These are phyloP conservation scores for Saussurea involucrata DNA, from an alignment of 129 eudicot genomes.

Conservation along the genomic window DNA sequence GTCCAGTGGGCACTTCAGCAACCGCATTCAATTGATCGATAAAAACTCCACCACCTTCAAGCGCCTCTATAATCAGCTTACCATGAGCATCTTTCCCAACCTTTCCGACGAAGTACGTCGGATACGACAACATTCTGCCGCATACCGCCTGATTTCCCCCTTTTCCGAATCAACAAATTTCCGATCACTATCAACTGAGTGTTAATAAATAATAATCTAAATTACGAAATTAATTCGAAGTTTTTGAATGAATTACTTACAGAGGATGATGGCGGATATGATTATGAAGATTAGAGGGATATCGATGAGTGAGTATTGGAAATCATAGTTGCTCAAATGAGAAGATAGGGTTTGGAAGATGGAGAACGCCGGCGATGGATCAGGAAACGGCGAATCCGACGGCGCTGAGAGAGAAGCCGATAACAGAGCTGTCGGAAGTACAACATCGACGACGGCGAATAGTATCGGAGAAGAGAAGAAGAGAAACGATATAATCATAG, in stretches of 20 bases:
- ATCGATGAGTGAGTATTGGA: slow-evolving; percentile 71
- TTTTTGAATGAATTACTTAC: slow-evolving; percentile 39
- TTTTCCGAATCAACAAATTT: slow-evolving; percentile 40
- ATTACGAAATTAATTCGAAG: background rate
- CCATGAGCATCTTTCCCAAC: slow-evolving; percentile 86
- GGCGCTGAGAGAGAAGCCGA: slow-evolving; percentile 51
- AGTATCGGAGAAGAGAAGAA: slow-evolving; percentile 82
- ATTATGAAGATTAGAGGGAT: slow-evolving; percentile 73
- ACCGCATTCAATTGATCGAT: slow-evolving; percentile 50
- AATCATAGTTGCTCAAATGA: slow-evolving; percentile 66
- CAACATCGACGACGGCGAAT: slow-evolving; percentile 71
- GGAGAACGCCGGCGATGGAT: slow-evolving; percentile 34
- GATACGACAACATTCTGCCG: slow-evolving; percentile 60
- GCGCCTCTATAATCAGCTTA: slow-evolving; percentile 55
- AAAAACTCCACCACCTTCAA: slow-evolving; percentile 60
- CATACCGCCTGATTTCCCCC: slow-evolving; percentile 96
- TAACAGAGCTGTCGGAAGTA: slow-evolving; percentile 72
- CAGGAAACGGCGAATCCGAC: slow-evolving; percentile 10
- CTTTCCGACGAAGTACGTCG: slow-evolving; percentile 79
- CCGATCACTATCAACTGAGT: background rate
- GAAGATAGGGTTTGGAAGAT: slow-evolving; percentile 40
- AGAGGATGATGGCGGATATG: slow-evolving; percentile 71
- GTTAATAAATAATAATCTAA: background rate
- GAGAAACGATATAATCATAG: slow-evolving; percentile 69
- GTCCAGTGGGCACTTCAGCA: slow-evolving; percentile 65